Percentiles rank a stretch among this genome's conserved stretches.
These are phyloP conservation scores for Colletotrichum ledebouriae DNA, from an alignment of 2,329 filamentous ascomycete species.

Conservation along the genomic window DNA sequence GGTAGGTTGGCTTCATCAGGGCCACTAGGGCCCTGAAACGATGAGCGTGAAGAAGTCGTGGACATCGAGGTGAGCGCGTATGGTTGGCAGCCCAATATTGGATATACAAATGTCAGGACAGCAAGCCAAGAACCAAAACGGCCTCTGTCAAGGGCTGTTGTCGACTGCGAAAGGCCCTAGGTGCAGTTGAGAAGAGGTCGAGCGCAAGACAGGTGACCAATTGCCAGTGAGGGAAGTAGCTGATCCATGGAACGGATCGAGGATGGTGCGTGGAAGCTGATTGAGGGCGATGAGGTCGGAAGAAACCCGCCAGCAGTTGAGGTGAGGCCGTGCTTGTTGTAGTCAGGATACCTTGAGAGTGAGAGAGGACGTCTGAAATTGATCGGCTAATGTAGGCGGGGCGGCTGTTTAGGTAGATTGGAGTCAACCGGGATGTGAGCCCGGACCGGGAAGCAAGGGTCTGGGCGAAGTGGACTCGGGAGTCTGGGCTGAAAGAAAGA, in stretches of 20 bases:
- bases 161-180: neutral
- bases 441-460: slow-evolving; percentile 31
- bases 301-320: neutral
- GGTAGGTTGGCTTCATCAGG: slow-evolving; percentile 64
- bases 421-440: slow-evolving; percentile 14
- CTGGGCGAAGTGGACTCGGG: slow-evolving; percentile 17
- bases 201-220: slow-evolving; percentile 14
- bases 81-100: slow-evolving; percentile 3
- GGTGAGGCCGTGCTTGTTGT: neutral
- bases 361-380: neutral
- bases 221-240: slow-evolving; percentile 7
- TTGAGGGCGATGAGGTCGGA: slow-evolving; percentile 6
- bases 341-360: neutral
- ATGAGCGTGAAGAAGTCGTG: slow-evolving; percentile 47
- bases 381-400: neutral
- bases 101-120: slow-evolving; percentile 19
- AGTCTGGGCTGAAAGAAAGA: slow-evolving; percentile 17
- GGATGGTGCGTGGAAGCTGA: neutral
- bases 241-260: slow-evolving; percentile 29
- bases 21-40: slow-evolving; percentile 45
- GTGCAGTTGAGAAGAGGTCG: slow-evolving; percentile 2
- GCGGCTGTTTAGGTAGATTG: slow-evolving; percentile 28
- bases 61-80: slow-evolving; percentile 44
- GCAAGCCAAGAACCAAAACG: neutral
- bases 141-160: neutral